Evolutionary conservation across 1,284 basidiomycete species (phyloP).

Genomic region (Cerrena zonata): DNA sequence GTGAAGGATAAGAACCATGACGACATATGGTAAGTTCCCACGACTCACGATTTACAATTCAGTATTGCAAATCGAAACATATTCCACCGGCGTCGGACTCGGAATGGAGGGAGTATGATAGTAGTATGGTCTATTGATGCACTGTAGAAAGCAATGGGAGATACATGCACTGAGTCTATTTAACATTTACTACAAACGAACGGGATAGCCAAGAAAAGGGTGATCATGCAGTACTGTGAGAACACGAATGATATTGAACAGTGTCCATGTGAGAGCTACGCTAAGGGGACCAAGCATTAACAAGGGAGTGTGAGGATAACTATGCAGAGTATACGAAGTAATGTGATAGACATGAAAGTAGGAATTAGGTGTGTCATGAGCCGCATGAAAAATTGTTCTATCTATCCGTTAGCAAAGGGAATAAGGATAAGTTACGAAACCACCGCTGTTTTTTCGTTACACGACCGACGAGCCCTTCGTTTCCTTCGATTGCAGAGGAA

Average conservation of each 20-base stretch:
- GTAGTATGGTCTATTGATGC: too few species aligned
- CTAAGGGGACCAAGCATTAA: background rate
- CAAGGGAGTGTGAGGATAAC: background rate
- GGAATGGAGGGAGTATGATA: background rate
- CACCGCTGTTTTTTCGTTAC: background rate
- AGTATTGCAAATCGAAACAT: background rate
- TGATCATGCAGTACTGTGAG: background rate
- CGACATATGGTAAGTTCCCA: too few species aligned
- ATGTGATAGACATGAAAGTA: background rate
- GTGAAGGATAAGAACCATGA: too few species aligned
- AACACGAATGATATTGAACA: background rate
- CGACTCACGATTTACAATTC: too few species aligned
- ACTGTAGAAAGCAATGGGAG: too few species aligned
- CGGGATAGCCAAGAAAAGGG: background rate
- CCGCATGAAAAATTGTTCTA: background rate
- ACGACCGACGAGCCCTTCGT: slow-evolving; percentile 4
- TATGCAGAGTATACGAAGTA: background rate
- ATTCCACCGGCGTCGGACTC: background rate
- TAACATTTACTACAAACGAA: too few species aligned
- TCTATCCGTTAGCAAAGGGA: background rate
- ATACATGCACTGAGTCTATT: too few species aligned
- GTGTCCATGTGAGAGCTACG: background rate
- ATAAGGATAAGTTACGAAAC: background rate
- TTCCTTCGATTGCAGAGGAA: slow-evolving; percentile 11
- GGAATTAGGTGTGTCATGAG: background rate